Evolutionary conservation across 331 rosid genomes (phyloP), one percentile per base, ranked within the genome.

Genomic region (Cydonia oblonga): DNA sequence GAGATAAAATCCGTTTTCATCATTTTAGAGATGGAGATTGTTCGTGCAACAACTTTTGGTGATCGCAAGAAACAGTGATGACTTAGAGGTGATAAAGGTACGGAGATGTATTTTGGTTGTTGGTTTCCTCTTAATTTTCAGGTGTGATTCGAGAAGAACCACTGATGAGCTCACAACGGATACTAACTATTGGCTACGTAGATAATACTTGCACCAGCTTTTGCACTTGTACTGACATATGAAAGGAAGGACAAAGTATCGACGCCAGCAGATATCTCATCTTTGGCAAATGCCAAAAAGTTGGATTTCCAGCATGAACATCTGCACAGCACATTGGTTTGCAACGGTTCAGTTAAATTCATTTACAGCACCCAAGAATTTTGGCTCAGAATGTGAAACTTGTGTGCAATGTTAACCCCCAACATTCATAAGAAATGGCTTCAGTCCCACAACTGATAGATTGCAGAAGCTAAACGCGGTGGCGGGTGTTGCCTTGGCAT

Each of bases 1-100:
- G 85, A 74, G 82, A 81, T 46, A 78, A 78, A 72, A 74, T 81
- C 57, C 80, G 82, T 66, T 81, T 81, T 78, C 82, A 81, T 58
- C 80, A 81, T 70, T 81, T 81, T 57, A 64, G 68, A 24, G 77
- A 77, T 64, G 85, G 85, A 8, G 63, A 57, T 32, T 81, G 80
- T 77, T 77, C 85, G 51, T 77, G 80, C 72, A 81, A 77, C 49
- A 75, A 77, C 49, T 77, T 69, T 69, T 77, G 82, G 82, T 81
- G 78, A 76, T 53, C 53, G 20, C 38, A 58, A 20, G 52, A 25
- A 53, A 5, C 12, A 14, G n/a, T 23, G 23, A 15, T 19, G 26
- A 10, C 52, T 64, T 4, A 11, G 29, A 59, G 18, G 38, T 57
- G 26, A 15, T 8, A 9, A 29, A 30, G 7, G 6, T n/a, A 60